Percentiles rank a stretch among this genome's conserved stretches.
Conservation (phyloP, 108 stramenopile species). For the Nitzschia putrida region DNA sequence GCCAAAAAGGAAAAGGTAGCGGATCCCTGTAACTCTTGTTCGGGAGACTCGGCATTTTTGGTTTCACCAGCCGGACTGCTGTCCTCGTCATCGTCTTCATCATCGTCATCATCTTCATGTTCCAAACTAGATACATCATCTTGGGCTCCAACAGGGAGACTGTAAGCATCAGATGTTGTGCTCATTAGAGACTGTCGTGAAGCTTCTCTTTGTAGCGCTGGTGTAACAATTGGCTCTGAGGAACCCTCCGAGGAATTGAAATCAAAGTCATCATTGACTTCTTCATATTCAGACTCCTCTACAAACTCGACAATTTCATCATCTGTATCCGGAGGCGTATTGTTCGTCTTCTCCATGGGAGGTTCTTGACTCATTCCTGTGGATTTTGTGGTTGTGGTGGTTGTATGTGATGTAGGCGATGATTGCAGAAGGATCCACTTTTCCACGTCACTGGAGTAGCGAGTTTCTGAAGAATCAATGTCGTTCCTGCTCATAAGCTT, state of each 20-base stretch:
- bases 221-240: not conserved
- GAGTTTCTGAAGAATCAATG: too few species aligned
- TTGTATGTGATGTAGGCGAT: too few species aligned
- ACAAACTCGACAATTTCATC: not conserved
- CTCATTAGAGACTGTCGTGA: slow-evolving; percentile 15
- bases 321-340: too few species aligned
- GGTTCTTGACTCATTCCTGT: too few species aligned
- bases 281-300: not conserved
- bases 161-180: slow-evolving; percentile 11
- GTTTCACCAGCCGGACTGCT: not conserved
- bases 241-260: not conserved
- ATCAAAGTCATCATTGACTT: not conserved
- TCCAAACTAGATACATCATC: slow-evolving; percentile 22
- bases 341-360: too few species aligned
- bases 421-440: too few species aligned
- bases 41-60: not conserved
- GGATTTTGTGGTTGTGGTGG: too few species aligned
- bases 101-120: not conserved
- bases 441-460: too few species aligned
- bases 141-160: slow-evolving; percentile 10
- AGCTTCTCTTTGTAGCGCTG: not conserved
- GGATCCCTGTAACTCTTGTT: not conserved
- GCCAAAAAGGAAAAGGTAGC: not conserved
- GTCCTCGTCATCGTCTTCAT: not conserved
- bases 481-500: too few species aligned